A percentile compares a stretch with the other conserved stretches of the same genome.
phyloP scores from a whole-genome alignment of 768 basidiomycete species.

The Dictyophora rubrovolvata region DNA sequence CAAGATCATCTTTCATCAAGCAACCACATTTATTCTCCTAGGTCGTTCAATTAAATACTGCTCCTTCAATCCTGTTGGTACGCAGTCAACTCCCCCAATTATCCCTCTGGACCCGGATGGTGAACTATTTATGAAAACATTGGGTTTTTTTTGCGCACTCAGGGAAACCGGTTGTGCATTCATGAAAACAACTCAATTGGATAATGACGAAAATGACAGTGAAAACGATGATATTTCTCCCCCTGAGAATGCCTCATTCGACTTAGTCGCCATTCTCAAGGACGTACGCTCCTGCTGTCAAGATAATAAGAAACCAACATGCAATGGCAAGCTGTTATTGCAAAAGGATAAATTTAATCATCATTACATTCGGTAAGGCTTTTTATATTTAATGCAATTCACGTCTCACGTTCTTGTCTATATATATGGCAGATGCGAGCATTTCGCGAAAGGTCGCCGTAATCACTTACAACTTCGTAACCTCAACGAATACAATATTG shows the following conservation, averaged over 20 bases:
- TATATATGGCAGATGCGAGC: slow-evolving; percentile 8
- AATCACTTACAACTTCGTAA: slow-evolving; percentile 16
- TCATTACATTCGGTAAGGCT: slow-evolving; percentile 8
- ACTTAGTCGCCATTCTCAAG: not conserved
- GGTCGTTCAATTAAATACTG: not conserved
- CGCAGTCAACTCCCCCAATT: not conserved
- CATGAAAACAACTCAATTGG: not conserved
- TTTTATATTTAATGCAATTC: not conserved
- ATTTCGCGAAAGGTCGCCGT: not conserved
- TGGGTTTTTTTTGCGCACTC: slow-evolving; percentile 16
- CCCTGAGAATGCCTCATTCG: not conserved
- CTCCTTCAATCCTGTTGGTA: not conserved
- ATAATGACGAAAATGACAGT: not conserved
- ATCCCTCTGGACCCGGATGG: not conserved
- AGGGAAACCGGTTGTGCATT: slow-evolving; percentile 15
- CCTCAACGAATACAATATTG: slow-evolving; percentile 15
- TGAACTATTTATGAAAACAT: slow-evolving; percentile 17
- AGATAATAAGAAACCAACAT: not conserved
- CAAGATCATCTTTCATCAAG: not conserved
- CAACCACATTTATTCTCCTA: not conserved
- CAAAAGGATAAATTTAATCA: not conserved
- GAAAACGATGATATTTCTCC: not conserved
- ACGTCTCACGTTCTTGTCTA: no score
- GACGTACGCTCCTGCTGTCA: not conserved
- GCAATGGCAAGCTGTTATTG: slow-evolving; percentile 8